Base-by-base conservation (phyloP, 169 alveolate species). In the Cryptosporidium viatorum region DNA sequence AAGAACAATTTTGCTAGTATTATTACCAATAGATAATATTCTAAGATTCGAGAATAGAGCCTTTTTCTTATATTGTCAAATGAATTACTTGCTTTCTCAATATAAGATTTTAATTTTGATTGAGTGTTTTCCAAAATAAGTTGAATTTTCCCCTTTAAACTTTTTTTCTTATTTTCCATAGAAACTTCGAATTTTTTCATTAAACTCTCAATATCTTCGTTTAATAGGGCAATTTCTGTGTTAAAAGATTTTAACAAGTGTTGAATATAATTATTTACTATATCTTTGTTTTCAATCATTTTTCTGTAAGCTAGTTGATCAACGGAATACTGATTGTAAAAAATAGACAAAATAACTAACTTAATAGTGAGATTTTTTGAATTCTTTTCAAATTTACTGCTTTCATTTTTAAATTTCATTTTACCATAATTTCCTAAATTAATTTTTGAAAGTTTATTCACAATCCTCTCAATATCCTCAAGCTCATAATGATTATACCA, bases 21-120 rank as follows among this genome's bases (percentile, higher is more conserved):
- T 18, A 48, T 43, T n/a, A 80, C 35, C 80, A 74, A 80, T n/a
- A 80, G 14, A 39, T 80, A 80, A 43, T 62, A 80, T 2, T 65
- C 14, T 18, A 62, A 23, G n/a, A 80, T 50, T 26, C 74, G 31
- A 6, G 33, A 59, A 43, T 80, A 80, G 8, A 80, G 8, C 31
- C n/a, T 80, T 62, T 39, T 21, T 41, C 39, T 80, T 18, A 48
- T 80, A 18, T 16, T 31, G 6, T 62, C 73, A 18, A 62, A 45
- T 41, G 43, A 37, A 41, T 26, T 21, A 2, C n/a, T 80, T 29
- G 23, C 21, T 21, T 62, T 80, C 2, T 23, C 65, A 26, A 37
- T 55, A 29, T 16, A 52, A 9, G 26, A 29, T 29, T 6, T 55
- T 51, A 51, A n/a, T n/a, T 65, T 43, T n/a, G 33, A 33, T 29